A percentile compares a stretch with the other conserved stretches of the same genome.
Evolutionary conservation across 2,329 filamentous ascomycete species (phyloP).

Genomic region (Raffaelea arxii): DNA sequence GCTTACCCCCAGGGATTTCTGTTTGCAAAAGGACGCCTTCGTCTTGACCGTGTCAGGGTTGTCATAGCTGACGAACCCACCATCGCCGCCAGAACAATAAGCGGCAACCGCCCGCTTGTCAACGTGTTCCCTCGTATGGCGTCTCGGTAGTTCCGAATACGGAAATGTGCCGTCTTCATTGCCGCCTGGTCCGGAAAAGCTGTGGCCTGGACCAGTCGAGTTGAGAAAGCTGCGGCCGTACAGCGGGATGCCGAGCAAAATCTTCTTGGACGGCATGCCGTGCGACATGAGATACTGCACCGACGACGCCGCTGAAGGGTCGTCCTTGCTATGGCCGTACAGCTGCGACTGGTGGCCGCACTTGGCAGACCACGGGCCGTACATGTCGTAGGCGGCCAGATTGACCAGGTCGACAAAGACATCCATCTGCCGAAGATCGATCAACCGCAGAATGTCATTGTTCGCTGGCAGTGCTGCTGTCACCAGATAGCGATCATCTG

Average conservation of each 20-base stretch:
- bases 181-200: slow-evolving; percentile 43
- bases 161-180: slow-evolving; percentile 62
- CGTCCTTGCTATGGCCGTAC: slow-evolving; percentile 49
- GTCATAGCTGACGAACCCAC: slow-evolving; percentile 73
- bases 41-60: slow-evolving; percentile 65
- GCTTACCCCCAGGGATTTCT: slow-evolving; percentile 57
- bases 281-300: slow-evolving; percentile 56
- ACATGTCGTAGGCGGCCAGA: slow-evolving; percentile 73
- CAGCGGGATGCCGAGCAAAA: slow-evolving; percentile 65
- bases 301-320: slow-evolving; percentile 56
- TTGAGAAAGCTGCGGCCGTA: slow-evolving; percentile 68
- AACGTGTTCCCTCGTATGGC: slow-evolving; percentile 52
- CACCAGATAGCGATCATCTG: slow-evolving; percentile 57
- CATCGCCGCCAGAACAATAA: slow-evolving; percentile 62
- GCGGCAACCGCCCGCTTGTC: slow-evolving; percentile 61
- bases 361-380: slow-evolving; percentile 56
- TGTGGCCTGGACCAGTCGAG: slow-evolving; percentile 54
- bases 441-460: slow-evolving; percentile 55
- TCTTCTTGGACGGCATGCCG: slow-evolving; percentile 60
- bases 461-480: slow-evolving; percentile 64
- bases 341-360: slow-evolving; percentile 71
- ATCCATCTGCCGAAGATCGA: slow-evolving; percentile 54
- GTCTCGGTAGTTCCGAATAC: slow-evolving; percentile 58
- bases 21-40: slow-evolving; percentile 65
- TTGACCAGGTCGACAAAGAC: slow-evolving; percentile 66